phyloP scores from a whole-genome alignment of 2,329 filamentous ascomycete species.

The Geoglossum cookeanum region DNA sequence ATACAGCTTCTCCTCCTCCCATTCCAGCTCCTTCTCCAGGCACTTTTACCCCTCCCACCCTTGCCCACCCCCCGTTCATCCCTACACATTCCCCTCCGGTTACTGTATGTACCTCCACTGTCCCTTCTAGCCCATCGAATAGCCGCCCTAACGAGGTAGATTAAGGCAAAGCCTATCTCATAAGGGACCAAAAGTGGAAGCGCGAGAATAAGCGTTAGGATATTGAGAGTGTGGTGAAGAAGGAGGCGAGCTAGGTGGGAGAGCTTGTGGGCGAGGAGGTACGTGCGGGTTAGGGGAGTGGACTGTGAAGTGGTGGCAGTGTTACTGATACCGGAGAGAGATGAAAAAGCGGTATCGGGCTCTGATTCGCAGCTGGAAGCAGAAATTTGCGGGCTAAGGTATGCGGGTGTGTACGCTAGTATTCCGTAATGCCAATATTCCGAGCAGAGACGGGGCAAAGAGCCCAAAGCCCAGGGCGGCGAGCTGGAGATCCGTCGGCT shows the following conservation, averaged over 20 bases:
- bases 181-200: background rate
- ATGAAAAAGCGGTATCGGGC: background rate
- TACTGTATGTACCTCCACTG: too few species aligned
- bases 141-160: background rate
- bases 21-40: background rate
- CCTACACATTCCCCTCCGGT: too few species aligned
- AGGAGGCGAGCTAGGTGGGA: background rate
- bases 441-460: background rate
- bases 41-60: too few species aligned
- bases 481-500: background rate
- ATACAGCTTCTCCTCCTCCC: background rate
- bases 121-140: too few species aligned
- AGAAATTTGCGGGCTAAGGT: background rate
- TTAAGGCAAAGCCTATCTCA: background rate
- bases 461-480: background rate
- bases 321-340: background rate
- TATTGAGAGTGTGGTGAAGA: background rate
- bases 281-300: background rate
- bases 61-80: too few species aligned
- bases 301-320: background rate
- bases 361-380: background rate
- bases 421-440: background rate
- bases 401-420: background rate
- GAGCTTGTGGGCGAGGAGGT: background rate
- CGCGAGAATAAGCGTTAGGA: background rate